These are phyloP conservation scores for Termitomyces eurrhizus DNA, from an alignment of 768 basidiomycete genomes.

Conservation along the genomic window DNA sequence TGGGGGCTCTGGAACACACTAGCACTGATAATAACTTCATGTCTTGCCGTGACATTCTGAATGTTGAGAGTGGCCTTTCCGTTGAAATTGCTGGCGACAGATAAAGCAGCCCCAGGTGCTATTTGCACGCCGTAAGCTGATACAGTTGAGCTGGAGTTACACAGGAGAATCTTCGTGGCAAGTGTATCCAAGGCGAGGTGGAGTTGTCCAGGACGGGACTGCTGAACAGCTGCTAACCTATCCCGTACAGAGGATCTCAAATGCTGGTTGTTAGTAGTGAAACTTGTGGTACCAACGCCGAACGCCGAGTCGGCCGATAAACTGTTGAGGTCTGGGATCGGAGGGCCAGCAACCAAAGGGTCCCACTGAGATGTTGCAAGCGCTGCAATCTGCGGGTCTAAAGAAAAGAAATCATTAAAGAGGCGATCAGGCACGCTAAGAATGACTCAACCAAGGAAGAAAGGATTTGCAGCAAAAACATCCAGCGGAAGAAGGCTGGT, in stretches of 20 bases:
- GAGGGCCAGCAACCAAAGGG: constrained; percentile 10
- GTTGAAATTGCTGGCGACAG: constrained; percentile 25
- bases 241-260: constrained; percentile 23
- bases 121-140: constrained; percentile 24
- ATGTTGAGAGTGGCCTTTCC: constrained; percentile 18
- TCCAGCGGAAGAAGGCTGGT: constrained; percentile 15
- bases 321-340: constrained; percentile 21
- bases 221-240: constrained; percentile 16
- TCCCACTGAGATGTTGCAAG: constrained; percentile 11
- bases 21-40: constrained; percentile 27
- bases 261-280: constrained; percentile 22
- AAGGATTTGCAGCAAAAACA: not conserved
- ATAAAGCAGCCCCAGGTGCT: constrained; percentile 20
- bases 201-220: constrained; percentile 13
- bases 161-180: constrained; percentile 21
- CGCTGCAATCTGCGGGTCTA: constrained; percentile 22
- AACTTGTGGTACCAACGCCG: constrained; percentile 18
- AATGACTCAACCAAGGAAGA: constrained; percentile 22
- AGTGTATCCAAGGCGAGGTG: constrained; percentile 22
- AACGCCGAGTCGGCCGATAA: constrained; percentile 15
- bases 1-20: constrained; percentile 25
- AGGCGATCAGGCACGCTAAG: constrained; percentile 14
- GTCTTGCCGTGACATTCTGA: constrained; percentile 17
- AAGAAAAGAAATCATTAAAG: constrained; percentile 15
- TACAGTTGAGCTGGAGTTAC: constrained; percentile 10